Evolutionary conservation across 768 basidiomycete species (phyloP), one percentile per base, ranked within the genome.

Genomic region (Tricholoma sp.): DNA sequence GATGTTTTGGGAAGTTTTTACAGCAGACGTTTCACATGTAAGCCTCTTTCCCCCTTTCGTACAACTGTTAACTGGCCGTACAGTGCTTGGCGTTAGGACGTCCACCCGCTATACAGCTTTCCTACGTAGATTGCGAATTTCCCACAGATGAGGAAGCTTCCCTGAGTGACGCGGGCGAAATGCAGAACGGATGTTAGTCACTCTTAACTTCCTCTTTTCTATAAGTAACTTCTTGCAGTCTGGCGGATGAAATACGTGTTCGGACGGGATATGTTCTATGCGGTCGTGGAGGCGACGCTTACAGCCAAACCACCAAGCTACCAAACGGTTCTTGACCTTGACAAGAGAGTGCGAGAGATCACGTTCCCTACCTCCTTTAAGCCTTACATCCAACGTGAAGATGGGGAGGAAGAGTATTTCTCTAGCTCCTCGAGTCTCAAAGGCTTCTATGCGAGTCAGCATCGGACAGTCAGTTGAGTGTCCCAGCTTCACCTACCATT

Each of bases 61-160:
- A 17, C 36, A 3, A 10, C 24, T 44, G 6, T 48, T 33, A 6
- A 44, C 28, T 53, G 24, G 13, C 32, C 7, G 15, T 47, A 20
- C 56, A 86, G 84, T 80, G 82, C 64, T 68, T 86, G 51, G 76
- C 76, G 11, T 67, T 83, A 6, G 84, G 84, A 18, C 76, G 84
- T 28, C 84, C 84, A 4, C 83, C 84, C 4, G 79, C 81, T 2
- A 79, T 83, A 53, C 76, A 78, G 10, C 66, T 83, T 5, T 81
- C 82, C 3, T 85, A 84, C 52, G 72, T 83, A 15, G 84, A 86
- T 56, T 83, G 83, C 55, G 81, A 84, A n/a, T 78, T 80, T 49
- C 84, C 85, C 0, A 64, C 69, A 5, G 83, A 85, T 58, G 80
- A 83, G 52, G 82, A 84, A 60, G 74, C 73, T 3, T 70, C 72